Conservation (phyloP, 257 asterid genomes). For the Catharanthus roseus region DNA sequence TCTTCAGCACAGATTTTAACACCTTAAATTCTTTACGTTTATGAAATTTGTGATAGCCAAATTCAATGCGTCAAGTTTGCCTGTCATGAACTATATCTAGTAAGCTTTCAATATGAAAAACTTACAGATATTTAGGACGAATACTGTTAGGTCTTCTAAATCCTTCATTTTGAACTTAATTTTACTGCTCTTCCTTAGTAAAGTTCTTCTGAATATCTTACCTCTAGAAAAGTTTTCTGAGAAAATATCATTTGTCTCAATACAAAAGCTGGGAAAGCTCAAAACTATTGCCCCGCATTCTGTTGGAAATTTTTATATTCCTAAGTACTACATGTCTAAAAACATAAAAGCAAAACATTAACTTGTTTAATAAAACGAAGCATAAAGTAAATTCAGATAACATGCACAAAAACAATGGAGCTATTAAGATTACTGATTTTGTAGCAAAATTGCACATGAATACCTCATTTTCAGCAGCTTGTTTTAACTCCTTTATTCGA, state of each 20-base stretch:
- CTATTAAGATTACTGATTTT: background rate
- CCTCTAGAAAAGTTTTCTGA: background rate
- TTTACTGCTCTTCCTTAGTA: background rate
- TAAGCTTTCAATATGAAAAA: background rate
- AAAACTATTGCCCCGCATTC: background rate
- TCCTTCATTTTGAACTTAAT: background rate
- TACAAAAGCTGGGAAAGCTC: background rate
- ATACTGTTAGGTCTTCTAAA: too few relatives aligned
- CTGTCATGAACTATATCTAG: background rate
- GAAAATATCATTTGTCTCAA: background rate
- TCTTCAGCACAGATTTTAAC: background rate
- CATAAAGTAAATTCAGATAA: background rate
- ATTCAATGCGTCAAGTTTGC: too few relatives aligned
- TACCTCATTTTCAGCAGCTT: constrained; percentile 90
- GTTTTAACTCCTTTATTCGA: constrained; percentile 80
- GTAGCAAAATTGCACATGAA: constrained; percentile 1
- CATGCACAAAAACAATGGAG: constrained; percentile 5
- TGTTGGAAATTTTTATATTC: background rate
- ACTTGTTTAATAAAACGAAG: too few relatives aligned
- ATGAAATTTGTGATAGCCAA: background rate
- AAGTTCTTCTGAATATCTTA: background rate
- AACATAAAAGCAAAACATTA: background rate
- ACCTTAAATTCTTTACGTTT: background rate
- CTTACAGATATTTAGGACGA: background rate
- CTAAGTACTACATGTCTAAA: background rate